phyloP scores from a whole-genome alignment of 2,329 filamentous ascomycete species.

The Penicillium sp. region DNA sequence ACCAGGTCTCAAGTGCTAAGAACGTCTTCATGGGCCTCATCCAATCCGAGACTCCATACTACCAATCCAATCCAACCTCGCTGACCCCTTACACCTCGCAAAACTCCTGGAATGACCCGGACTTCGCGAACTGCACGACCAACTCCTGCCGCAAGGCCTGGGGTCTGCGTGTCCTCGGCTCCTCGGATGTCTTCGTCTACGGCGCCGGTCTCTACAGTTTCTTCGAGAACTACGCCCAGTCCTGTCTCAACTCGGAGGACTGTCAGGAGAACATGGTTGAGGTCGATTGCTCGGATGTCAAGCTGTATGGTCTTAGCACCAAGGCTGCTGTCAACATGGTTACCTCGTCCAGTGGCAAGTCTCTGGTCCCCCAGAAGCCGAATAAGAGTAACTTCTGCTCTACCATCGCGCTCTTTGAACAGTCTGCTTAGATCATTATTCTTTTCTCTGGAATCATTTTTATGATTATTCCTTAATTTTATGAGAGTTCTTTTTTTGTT shows the following conservation, averaged over 20 bases:
- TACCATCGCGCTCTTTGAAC: conserved; percentile 46
- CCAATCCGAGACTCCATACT: conserved; percentile 84
- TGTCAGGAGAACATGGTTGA: conserved; percentile 79
- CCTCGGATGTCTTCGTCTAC: conserved; percentile 65
- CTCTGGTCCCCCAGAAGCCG: conserved; percentile 39
- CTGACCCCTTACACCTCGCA: conserved; percentile 48
- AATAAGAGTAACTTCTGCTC: conserved; percentile 46
- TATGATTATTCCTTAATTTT: neutral
- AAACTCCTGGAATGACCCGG: conserved; percentile 52
- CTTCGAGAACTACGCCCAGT: conserved; percentile 76
- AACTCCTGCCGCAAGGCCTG: conserved; percentile 68
- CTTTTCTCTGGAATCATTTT: neutral
- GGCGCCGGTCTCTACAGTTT: conserved; percentile 77
- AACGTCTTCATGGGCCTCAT: conserved; percentile 80
- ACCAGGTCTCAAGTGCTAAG: conserved; percentile 73
- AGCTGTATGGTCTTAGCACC: conserved; percentile 68
- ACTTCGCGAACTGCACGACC: conserved; percentile 62
- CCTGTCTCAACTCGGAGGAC: conserved; percentile 63
- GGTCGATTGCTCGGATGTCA: conserved; percentile 63
- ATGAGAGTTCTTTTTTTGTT: neutral
- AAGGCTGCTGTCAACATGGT: conserved; percentile 75
- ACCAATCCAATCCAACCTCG: conserved; percentile 77
- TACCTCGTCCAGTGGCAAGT: conserved; percentile 42
- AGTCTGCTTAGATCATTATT: conserved; percentile 17
- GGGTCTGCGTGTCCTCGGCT: conserved; percentile 70